These are phyloP conservation scores for Talaromyces trachyspermus DNA, from an alignment of 495 filamentous ascomycete species.

Conservation along the genomic window DNA sequence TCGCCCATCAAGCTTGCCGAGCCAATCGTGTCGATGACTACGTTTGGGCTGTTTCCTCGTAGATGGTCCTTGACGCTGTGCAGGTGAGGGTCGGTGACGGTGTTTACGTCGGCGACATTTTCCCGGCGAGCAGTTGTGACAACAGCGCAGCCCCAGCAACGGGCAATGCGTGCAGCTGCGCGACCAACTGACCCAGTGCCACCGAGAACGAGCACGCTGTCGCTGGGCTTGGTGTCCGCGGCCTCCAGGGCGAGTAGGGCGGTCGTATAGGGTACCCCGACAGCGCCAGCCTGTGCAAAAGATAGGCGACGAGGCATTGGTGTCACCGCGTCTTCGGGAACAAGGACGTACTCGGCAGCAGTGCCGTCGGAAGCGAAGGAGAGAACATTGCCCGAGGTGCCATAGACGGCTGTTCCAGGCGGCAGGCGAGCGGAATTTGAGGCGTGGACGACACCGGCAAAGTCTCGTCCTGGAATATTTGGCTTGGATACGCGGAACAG, in stretches of 20 bases:
- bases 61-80: too few relatives aligned
- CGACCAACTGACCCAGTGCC: too few relatives aligned
- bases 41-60: too few relatives aligned
- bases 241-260: too few relatives aligned
- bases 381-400: background rate
- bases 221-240: too few relatives aligned
- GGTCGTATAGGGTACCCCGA: too few relatives aligned
- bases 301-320: background rate
- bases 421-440: background rate
- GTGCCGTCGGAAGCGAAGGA: background rate
- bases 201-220: too few relatives aligned
- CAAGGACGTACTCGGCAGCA: background rate
- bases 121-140: too few relatives aligned
- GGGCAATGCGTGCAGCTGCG: too few relatives aligned
- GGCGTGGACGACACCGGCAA: background rate
- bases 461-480: background rate
- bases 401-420: background rate
- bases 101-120: too few relatives aligned
- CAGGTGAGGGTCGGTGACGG: too few relatives aligned
- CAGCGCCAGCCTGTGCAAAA: background rate
- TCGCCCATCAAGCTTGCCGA: background rate
- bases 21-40: background rate
- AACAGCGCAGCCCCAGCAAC: too few relatives aligned
- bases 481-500: background rate
- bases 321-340: background rate